These are phyloP conservation scores for Plasmodium fragile DNA, from an alignment of 169 alveolate genomes.

Conservation along the genomic window DNA sequence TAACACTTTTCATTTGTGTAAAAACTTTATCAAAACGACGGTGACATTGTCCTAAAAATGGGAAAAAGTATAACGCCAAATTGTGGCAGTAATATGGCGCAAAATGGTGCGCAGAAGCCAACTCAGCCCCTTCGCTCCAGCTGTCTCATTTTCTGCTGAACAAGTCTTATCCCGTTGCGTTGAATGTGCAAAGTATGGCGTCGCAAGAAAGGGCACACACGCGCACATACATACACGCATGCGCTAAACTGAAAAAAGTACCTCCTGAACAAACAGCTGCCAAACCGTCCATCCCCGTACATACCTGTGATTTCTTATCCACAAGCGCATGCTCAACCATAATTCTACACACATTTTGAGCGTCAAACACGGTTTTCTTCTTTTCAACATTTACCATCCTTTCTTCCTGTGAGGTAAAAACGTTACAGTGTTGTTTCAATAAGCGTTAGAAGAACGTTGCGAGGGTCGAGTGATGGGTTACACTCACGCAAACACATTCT, in stretches of 20 bases:
- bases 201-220: not conserved
- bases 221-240: not conserved
- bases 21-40: constrained; percentile 73
- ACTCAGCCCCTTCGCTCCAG: not conserved
- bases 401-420: constrained; percentile 77
- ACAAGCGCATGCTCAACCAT: constrained; percentile 84
- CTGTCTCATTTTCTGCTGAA: not conserved
- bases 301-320: constrained; percentile 84
- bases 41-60: constrained; percentile 35
- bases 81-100: not conserved
- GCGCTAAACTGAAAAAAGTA: not conserved
- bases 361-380: constrained; percentile 64
- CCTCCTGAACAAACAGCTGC: not conserved
- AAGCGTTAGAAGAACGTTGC: not conserved
- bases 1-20: constrained; percentile 51
- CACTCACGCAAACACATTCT: not conserved
- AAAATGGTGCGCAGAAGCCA: not conserved
- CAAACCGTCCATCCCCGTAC: not conserved
- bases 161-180: not conserved
- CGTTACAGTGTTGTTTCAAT: not conserved
- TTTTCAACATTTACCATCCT: constrained; percentile 77
- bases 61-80: not conserved
- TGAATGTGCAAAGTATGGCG: not conserved
- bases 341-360: constrained; percentile 81
- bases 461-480: not conserved